Conservation (phyloP, 2,329 filamentous ascomycete genomes). For the Alternaria arbusti region DNA sequence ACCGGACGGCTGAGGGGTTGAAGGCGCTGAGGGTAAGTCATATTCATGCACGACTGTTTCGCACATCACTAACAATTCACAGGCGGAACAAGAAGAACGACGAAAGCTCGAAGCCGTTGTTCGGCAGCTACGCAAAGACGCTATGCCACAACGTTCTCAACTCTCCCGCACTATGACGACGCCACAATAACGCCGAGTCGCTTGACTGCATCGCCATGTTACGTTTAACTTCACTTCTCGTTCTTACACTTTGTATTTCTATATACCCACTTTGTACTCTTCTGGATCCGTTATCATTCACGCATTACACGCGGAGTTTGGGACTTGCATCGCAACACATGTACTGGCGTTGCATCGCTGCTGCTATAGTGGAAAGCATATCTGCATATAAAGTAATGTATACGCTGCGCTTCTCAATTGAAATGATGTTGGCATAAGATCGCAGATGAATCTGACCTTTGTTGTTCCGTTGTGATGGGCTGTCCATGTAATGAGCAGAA, state of each 20-base stretch:
- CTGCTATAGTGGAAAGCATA: neutral
- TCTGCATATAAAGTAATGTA: neutral
- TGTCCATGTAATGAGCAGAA: too few species aligned
- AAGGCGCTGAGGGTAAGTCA: constrained; percentile 65
- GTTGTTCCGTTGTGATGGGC: neutral
- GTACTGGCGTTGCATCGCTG: neutral
- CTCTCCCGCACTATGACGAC: constrained; percentile 16
- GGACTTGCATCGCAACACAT: neutral
- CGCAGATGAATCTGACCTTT: neutral
- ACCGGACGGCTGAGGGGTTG: constrained; percentile 70
- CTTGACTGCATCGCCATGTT: neutral
- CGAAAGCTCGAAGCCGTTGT: constrained; percentile 70
- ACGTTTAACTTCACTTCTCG: neutral
- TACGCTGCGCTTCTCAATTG: neutral
- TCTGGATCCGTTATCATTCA: neutral
- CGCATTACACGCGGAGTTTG: constrained; percentile 1
- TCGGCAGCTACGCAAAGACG: constrained; percentile 58
- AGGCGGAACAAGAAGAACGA: constrained; percentile 76
- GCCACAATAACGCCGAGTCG: constrained; percentile 2
- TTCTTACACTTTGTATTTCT: neutral
- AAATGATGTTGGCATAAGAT: neutral
- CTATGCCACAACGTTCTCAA: constrained; percentile 22
- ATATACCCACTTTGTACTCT: neutral
- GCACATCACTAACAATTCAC: constrained; percentile 26
- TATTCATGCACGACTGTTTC: accelerated